Conservation (phyloP, 2,329 filamentous ascomycete species). For the Botryotinia convoluta region DNA sequence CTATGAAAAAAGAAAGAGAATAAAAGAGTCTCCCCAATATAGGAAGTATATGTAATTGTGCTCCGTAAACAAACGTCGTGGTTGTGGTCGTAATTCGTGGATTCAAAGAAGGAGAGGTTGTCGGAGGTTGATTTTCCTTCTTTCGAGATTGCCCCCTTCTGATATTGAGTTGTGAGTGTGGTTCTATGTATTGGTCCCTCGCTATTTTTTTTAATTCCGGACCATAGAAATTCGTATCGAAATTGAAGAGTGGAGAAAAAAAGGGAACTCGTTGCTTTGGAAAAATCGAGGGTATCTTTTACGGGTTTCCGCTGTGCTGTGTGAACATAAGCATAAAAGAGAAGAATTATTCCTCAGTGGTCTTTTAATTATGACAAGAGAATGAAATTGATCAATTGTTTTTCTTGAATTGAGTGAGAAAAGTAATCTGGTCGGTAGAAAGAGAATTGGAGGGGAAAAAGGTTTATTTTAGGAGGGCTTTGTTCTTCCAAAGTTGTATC, state of each 20-base stretch:
- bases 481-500: neutral
- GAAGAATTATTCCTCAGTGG: neutral
- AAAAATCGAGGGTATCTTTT: neutral
- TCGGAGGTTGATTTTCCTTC: neutral
- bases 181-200: constrained; percentile 10
- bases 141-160: constrained; percentile 15
- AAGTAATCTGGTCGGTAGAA: neutral
- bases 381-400: neutral
- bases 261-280: constrained; percentile 7
- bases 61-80: constrained; percentile 12
- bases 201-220: constrained; percentile 12
- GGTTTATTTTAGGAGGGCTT: neutral
- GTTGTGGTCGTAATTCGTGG: constrained; percentile 7
- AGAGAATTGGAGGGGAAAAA: neutral
- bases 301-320: neutral
- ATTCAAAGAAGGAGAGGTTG: neutral
- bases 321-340: neutral
- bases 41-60: neutral
- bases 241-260: constrained; percentile 17
- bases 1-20: neutral
- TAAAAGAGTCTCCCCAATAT: neutral
- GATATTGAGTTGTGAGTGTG: neutral
- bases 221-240: constrained; percentile 18
- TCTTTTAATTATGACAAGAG: neutral
- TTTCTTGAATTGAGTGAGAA: neutral